Evolutionary conservation across 352 stramenopile species (phyloP), one percentile per base, ranked within the genome.

Genomic region (Aphanomyces stellatus): DNA sequence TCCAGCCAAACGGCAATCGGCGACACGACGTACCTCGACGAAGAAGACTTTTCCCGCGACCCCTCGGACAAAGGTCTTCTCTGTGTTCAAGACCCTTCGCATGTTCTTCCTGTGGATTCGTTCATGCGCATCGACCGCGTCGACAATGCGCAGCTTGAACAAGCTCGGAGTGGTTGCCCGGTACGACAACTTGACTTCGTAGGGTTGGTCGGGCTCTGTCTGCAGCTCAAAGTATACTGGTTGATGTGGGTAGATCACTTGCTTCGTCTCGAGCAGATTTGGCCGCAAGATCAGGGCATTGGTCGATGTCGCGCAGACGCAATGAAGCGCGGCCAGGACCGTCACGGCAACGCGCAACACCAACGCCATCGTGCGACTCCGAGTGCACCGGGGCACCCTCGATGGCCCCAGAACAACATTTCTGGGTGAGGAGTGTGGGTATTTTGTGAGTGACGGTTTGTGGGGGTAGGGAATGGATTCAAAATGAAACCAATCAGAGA

Each of bases 111-210:
- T 34, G 6, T 57, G 49, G 11, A 30, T 30, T 34, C 49, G 49
- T 7, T 49, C 35, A 19, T 35, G n/a, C 4, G 24, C 7, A 19
- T 67, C 60, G 22, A 2, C 34, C 15, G 28, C 19, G 34, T 67
- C 60, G 17, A 67, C 2, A 24, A 67, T 34, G 24, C 60, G 60
- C 28, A 67, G 49, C 11, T 55, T 60, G 34, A 67, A 67, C 7
- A 57, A 43, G 49, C 60, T 67, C 41, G 60, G 60, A 1, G 60
- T 67, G n/a, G 60, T 67, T 3, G 60, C 60, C 15, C 60, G 60
- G 27, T 67, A 67, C 34, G 60, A 67, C 3, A 67, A 24, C 35
- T 67, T 67, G 27, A 67, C 43, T 28, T 67, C 60, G 37, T 67
- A 67, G 17, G 43, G 17, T 57, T 57, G n/a, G 22, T 46, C 49